A percentile compares a stretch with the other conserved stretches of the same genome.
These are phyloP conservation scores for Gossypium bickii DNA, from an alignment of 345 rosid genomes.

Conservation along the genomic window DNA sequence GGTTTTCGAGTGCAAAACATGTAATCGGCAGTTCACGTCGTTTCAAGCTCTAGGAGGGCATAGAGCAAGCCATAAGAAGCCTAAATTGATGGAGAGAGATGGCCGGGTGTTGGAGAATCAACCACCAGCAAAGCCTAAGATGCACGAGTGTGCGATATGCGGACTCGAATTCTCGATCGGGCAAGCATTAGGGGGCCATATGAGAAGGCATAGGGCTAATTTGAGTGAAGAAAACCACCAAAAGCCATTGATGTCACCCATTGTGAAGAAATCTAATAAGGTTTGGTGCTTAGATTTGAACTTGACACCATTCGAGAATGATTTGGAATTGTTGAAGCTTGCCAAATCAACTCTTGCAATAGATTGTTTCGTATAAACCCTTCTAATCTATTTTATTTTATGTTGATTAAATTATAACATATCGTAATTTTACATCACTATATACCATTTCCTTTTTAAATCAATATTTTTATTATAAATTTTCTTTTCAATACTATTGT, in stretches of 20 bases:
- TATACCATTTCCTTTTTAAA: not conserved
- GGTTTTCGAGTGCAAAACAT: conserved; percentile 64
- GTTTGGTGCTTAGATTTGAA: conserved; percentile 58
- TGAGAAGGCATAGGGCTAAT: conserved; percentile 51
- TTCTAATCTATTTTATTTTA: not conserved
- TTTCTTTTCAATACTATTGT: not conserved
- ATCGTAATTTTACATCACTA: not conserved
- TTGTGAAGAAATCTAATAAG: conserved; percentile 44
- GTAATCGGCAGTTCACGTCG: conserved; percentile 52
- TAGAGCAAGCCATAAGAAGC: conserved; percentile 70
- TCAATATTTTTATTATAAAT: not conserved
- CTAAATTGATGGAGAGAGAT: conserved; percentile 22
- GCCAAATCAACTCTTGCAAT: conserved; percentile 28
- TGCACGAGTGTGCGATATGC: conserved; percentile 83
- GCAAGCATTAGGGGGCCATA: conserved; percentile 66
- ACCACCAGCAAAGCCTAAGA: conserved; percentile 42
- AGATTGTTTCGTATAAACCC: conserved; percentile 32
- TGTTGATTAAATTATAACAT: not conserved
- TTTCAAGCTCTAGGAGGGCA: conserved; percentile 74
- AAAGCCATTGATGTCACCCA: conserved; percentile 9
- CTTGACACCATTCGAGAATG: conserved; percentile 64
- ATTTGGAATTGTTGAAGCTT: conserved; percentile 41
- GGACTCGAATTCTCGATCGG: conserved; percentile 80
- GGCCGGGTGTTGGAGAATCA: conserved; percentile 12
- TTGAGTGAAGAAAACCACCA: conserved; percentile 17